Evolutionary conservation across 371 early-diverging fungal species (phyloP).

Genomic region (Mucor racemosus): DNA sequence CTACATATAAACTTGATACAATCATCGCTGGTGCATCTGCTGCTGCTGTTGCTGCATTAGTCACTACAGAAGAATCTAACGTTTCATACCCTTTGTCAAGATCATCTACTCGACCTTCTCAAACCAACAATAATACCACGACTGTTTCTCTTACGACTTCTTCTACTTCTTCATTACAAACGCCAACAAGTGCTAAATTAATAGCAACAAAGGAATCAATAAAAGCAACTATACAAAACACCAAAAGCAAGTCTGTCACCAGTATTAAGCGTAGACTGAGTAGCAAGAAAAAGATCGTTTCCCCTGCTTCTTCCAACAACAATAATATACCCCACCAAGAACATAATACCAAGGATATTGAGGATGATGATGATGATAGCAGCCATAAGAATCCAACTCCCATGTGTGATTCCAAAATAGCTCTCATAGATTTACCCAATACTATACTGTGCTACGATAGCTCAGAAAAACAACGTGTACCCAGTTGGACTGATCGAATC

Average conservation of each 20-base stretch:
- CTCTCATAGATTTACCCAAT: neutral
- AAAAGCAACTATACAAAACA: neutral
- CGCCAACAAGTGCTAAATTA: neutral
- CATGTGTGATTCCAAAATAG: slow-evolving; percentile 4
- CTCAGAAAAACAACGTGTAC: slow-evolving; percentile 82
- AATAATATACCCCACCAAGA: slow-evolving; percentile 4
- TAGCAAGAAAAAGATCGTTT: neutral
- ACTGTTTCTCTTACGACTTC: slow-evolving; percentile 5
- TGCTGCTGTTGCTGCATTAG: neutral
- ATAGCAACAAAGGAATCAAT: slow-evolving; percentile 1
- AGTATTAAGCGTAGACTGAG: slow-evolving; percentile 9
- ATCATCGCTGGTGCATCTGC: slow-evolving; percentile 15
- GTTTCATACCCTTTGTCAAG: neutral
- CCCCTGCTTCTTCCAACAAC: neutral
- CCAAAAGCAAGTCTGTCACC: slow-evolving; percentile 8
- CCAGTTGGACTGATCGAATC: slow-evolving; percentile 93
- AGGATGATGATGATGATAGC: neutral
- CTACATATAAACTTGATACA: slow-evolving; percentile 88
- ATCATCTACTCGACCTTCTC: neutral
- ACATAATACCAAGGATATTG: neutral
- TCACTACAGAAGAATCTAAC: neutral
- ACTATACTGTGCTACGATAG: slow-evolving; percentile 64
- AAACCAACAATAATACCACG: slow-evolving; percentile 2
- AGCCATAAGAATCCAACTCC: slow-evolving; percentile 1
- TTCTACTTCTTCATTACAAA: slow-evolving; percentile 17